Conservation (phyloP, 768 basidiomycete genomes). For the Lactarius hatsudake region DNA sequence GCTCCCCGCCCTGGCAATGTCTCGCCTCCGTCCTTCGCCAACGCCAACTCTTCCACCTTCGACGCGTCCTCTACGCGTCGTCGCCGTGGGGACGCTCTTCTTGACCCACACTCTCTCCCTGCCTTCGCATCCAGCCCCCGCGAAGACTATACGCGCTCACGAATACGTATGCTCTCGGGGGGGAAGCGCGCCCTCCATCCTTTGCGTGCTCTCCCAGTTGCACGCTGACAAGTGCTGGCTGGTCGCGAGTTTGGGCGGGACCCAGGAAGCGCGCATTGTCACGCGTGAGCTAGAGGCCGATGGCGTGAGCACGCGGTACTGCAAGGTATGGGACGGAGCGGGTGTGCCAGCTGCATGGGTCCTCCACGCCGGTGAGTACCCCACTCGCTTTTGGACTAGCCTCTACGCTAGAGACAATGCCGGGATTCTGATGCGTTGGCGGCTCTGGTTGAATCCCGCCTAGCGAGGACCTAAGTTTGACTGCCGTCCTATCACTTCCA, state of each 20-base stretch:
- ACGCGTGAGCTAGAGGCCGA: constrained; percentile 61
- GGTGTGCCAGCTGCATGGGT: constrained; percentile 84
- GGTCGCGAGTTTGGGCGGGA: constrained; percentile 71
- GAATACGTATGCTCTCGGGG: constrained; percentile 66
- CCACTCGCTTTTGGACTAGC: not conserved
- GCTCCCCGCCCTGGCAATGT: constrained; percentile 27
- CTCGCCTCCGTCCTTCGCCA: constrained; percentile 30
- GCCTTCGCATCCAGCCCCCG: constrained; percentile 55
- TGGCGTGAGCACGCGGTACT: constrained; percentile 68
- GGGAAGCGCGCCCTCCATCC: constrained; percentile 67
- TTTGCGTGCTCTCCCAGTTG: constrained; percentile 73
- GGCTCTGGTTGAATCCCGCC: not conserved
- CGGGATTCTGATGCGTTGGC: not conserved
- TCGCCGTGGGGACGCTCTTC: constrained; percentile 80
- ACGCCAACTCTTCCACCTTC: constrained; percentile 15
- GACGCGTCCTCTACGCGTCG: constrained; percentile 56
- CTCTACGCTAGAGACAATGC: not conserved
- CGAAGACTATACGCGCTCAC: constrained; percentile 64
- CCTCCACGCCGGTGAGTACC: constrained; percentile 58
- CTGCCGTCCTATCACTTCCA: not conserved
- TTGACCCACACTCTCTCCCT: constrained; percentile 68
- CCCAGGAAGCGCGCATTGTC: constrained; percentile 63
- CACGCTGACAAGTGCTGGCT: constrained; percentile 61
- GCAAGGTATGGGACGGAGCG: constrained; percentile 68
- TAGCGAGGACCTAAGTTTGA: not conserved